These are phyloP conservation scores for Cubamyces lactineus DNA, from an alignment of 768 basidiomycete species.

Conservation along the genomic window DNA sequence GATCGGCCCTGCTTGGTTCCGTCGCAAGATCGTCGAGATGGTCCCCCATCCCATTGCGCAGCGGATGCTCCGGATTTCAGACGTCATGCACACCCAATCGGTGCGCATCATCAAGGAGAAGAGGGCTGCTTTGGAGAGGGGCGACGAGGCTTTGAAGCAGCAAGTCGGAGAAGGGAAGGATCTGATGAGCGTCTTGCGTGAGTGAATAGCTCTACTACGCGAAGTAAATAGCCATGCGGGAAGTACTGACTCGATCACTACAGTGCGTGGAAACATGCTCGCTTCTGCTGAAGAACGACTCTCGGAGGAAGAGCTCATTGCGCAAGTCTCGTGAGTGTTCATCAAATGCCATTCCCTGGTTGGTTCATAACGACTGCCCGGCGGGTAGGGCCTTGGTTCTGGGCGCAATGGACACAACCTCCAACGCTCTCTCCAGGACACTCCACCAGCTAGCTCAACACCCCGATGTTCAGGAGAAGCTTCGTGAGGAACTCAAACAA, in stretches of 20 bases:
- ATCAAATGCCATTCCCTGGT: too few relatives aligned
- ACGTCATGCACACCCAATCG: neutral
- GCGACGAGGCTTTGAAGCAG: constrained; percentile 16
- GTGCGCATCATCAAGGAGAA: constrained; percentile 8
- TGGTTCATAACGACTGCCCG: too few relatives aligned
- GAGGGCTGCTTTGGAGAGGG: constrained; percentile 13
- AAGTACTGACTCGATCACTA: too few relatives aligned
- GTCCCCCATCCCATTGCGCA: constrained; percentile 35
- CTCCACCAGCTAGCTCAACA: constrained; percentile 32
- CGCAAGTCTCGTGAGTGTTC: constrained; percentile 18
- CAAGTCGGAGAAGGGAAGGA: constrained; percentile 27
- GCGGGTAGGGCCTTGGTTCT: constrained; percentile 28
- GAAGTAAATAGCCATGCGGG: too few relatives aligned
- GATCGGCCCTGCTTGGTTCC: constrained; percentile 31
- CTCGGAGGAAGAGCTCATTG: constrained; percentile 20
- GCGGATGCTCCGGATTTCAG: neutral
- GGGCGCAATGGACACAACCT: constrained; percentile 35
- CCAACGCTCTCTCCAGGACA: constrained; percentile 28
- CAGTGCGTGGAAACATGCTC: constrained; percentile 22
- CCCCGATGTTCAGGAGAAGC: constrained; percentile 41
- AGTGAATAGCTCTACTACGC: neutral
- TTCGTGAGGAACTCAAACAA: constrained; percentile 28
- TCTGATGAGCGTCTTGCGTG: constrained; percentile 26
- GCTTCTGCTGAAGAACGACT: constrained; percentile 16
- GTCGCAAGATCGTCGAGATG: constrained; percentile 36